Conservation (phyloP, 176 grass and related monocot genomes). For the Rhynchospora pubera region DNA sequence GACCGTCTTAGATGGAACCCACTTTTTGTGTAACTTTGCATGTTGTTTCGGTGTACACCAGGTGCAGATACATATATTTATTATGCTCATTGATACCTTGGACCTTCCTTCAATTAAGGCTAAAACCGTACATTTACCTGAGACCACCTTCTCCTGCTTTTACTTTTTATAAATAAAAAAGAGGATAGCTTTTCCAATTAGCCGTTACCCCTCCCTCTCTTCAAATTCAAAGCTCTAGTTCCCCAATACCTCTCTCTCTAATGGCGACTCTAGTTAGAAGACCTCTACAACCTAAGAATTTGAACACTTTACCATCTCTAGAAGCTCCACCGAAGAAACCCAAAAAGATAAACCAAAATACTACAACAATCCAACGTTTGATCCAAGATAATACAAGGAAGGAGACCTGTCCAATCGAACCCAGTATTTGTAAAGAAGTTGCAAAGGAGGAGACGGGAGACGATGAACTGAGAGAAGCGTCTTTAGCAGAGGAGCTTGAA, state of each 20-base stretch:
- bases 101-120: neutral
- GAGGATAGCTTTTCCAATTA: neutral
- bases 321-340: conserved; percentile 11
- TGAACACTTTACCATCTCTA: conserved; percentile 9
- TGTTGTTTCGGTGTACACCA: neutral
- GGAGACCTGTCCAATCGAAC: conserved; percentile 6
- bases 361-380: neutral
- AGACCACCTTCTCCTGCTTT: neutral
- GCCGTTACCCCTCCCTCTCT: conserved; percentile 27
- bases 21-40: neutral
- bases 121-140: conserved; percentile 13
- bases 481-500: conserved; percentile 27
- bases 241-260: neutral
- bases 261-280: conserved; percentile 24
- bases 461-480: conserved; percentile 14
- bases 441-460: neutral
- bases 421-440: neutral
- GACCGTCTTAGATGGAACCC: neutral
- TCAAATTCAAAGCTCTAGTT: conserved; percentile 19
- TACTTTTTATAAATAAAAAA: neutral
- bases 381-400: neutral
- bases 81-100: neutral
- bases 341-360: conserved; percentile 2
- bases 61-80: neutral
- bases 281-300: conserved; percentile 25